A percentile compares a stretch with the other conserved stretches of the same genome.
These are phyloP conservation scores for Salix koriyanagi DNA, from an alignment of 345 rosid genomes.

Conservation along the genomic window DNA sequence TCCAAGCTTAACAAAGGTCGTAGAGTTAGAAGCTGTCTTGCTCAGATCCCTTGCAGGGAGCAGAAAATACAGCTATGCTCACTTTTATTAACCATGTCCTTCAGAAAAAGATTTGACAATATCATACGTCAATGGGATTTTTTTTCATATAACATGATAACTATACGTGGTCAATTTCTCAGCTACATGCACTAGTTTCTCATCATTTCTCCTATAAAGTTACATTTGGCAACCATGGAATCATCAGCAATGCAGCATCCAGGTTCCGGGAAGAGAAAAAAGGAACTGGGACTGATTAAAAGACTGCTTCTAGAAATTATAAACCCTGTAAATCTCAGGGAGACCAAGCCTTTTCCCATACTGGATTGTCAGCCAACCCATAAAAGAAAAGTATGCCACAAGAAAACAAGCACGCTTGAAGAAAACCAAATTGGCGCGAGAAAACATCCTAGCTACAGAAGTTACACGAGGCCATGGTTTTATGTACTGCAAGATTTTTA, in stretches of 20 bases:
- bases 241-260: not conserved
- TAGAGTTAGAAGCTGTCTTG: not conserved
- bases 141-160: not conserved
- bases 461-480: constrained; percentile 37
- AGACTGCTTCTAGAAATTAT: constrained; percentile 18
- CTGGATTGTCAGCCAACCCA: constrained; percentile 55
- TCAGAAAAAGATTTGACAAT: not conserved
- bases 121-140: not conserved
- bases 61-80: not conserved
- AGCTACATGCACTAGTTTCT: not conserved
- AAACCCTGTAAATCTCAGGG: constrained; percentile 26
- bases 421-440: constrained; percentile 10
- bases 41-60: not conserved
- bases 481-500: constrained; percentile 35
- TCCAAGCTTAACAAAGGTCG: not conserved
- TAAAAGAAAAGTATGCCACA: constrained; percentile 46
- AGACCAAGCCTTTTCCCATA: constrained; percentile 50
- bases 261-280: not conserved
- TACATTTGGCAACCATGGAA: not conserved
- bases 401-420: constrained; percentile 60
- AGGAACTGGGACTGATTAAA: constrained; percentile 6
- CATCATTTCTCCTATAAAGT: not conserved
- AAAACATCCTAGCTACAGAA: constrained; percentile 15
- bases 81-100: not conserved
- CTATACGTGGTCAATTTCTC: constrained; percentile 11